These are phyloP conservation scores for Cercospora nicotianae DNA, from an alignment of 2,329 filamentous ascomycete genomes.

Conservation along the genomic window DNA sequence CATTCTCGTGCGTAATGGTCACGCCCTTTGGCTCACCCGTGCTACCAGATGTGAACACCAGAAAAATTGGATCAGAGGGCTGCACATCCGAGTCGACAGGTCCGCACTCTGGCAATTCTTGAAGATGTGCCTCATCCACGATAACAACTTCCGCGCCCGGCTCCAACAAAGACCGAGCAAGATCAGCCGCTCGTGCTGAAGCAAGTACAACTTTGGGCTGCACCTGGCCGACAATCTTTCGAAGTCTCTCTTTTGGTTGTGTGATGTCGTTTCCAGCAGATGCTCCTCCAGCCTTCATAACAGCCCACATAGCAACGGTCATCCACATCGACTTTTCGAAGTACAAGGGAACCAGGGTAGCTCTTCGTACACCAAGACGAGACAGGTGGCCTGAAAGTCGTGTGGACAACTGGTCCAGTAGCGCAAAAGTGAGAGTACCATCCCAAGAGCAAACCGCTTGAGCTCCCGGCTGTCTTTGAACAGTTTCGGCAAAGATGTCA, in stretches of 20 bases:
- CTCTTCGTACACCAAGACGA: not conserved
- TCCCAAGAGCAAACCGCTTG: not conserved
- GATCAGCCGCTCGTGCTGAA: not conserved
- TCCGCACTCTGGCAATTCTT: not conserved
- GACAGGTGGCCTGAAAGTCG: not conserved
- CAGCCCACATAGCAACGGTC: constrained; percentile 41
- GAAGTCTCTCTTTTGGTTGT: constrained; percentile 12
- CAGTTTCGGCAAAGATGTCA: not conserved
- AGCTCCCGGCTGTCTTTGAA: not conserved
- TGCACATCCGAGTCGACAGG: not conserved
- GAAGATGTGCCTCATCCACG: not conserved
- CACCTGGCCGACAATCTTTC: not conserved
- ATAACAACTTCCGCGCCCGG: not conserved
- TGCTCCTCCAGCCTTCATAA: constrained; percentile 43
- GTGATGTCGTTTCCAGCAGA: constrained; percentile 41
- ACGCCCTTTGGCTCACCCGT: constrained; percentile 20
- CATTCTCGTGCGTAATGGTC: constrained; percentile 14
- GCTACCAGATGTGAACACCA: constrained; percentile 14
- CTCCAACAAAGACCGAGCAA: not conserved
- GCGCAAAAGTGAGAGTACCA: not conserved
- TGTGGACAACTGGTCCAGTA: not conserved
- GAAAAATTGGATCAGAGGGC: not conserved
- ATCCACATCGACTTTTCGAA: constrained; percentile 34
- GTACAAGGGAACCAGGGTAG: not conserved
- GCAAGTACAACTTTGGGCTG: not conserved